These are phyloP conservation scores for Cavenderia fasciculata DNA, from an alignment of 78 protist species.

Conservation along the genomic window DNA sequence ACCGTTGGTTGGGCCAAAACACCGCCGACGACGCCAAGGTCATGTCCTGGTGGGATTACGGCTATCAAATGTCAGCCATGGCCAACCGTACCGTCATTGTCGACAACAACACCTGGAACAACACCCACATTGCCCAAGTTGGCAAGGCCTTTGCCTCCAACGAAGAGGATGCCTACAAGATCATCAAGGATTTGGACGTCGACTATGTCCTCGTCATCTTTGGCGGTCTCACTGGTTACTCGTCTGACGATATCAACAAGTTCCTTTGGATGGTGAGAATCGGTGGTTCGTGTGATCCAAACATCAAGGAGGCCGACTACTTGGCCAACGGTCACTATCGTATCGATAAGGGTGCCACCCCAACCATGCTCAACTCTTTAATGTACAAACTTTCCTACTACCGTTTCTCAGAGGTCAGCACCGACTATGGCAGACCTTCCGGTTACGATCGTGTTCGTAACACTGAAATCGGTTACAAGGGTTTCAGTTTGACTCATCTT, in stretches of 20 bases:
- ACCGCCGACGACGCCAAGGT: constrained; percentile 95
- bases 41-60: constrained; percentile 99
- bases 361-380: constrained; percentile 89
- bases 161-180: constrained; percentile 90
- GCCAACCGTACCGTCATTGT: constrained; percentile 98
- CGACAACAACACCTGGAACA: constrained; percentile 99
- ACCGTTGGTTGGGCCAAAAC: constrained; percentile 97
- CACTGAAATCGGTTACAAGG: constrained; percentile 94
- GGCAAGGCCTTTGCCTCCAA: constrained; percentile 90
- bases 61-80: constrained; percentile 99
- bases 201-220: constrained; percentile 98
- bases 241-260: constrained; percentile 98
- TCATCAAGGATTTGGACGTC: constrained; percentile 92
- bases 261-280: constrained; percentile 99
- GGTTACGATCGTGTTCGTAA: constrained; percentile 96
- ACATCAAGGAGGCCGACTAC: constrained; percentile 89
- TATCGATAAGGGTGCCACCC: constrained; percentile 84
- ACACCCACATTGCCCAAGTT: constrained; percentile 97
- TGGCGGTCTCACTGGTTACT: constrained; percentile 98
- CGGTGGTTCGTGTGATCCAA: constrained; percentile 62
- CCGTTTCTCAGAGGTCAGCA: constrained; percentile 93
- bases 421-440: constrained; percentile 85
- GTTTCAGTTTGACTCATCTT: constrained; percentile 86
- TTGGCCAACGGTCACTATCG: constrained; percentile 88
- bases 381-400: constrained; percentile 97